Base-by-base conservation (phyloP, 2,329 filamentous ascomycete genomes). In the Plenodomus tracheiphilus region DNA sequence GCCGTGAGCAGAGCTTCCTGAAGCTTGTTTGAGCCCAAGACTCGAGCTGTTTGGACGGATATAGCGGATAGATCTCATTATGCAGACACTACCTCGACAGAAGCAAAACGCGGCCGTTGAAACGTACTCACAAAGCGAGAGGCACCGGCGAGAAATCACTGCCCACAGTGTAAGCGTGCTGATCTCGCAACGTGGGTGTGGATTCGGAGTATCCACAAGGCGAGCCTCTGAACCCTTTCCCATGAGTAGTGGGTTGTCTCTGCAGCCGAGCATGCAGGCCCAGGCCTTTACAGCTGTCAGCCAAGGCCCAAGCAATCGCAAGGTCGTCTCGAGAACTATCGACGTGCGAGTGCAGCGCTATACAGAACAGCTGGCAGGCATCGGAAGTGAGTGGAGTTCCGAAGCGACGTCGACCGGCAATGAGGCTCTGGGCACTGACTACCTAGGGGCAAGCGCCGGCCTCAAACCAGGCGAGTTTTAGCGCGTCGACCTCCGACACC, bases 1-100 rank as follows among this genome's bases (percentile, higher is more conserved):
- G 43, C 43, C 25, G 37, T 17, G 15, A 21, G 22, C 37, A 28
- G 17, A 37, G 7, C 53, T 61, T 51, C 44, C 40, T 49, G 39
- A 50, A 28, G 36, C 19, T 45, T 49, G 53, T 50, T 54, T 61
- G 51, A 43, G 51, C 58, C 54, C 56, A 63, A 66, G 64, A 68
- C 65, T 53, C 56, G 25, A 55, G 30, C 53, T 65, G 61, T 70
- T 68, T 69, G 52, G 54, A 62, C 53, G 47, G 45, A 47, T 51
- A 47, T 54, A 47, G 40, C 47, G 36, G 37, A 36, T 39, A 39
- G 41, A 53, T 45, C 37, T 43, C 30, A 39, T 13, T 13, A 43
- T 32, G 28, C 32, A 35, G 22, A 20, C 13, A 25, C 17, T 19
- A 10, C 28, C 28, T 15, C 11, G 28, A 32, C 13, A 15, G 4